Base-by-base conservation (phyloP, 2,329 filamentous ascomycete species). In the Nectriaceae sp. region DNA sequence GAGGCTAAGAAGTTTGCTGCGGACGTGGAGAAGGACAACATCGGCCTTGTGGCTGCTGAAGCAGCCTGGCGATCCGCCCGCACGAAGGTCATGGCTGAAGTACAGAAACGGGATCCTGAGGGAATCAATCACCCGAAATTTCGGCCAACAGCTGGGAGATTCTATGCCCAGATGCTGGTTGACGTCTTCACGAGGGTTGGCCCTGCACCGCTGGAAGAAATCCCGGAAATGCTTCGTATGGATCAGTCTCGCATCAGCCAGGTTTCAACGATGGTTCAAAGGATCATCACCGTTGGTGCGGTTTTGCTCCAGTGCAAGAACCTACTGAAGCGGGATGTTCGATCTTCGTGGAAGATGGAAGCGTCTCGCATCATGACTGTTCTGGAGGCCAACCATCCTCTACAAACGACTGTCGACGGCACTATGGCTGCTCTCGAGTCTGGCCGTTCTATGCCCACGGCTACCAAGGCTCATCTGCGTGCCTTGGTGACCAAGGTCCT, bases 271-370 rank as follows among this genome's bases (percentile, higher is more conserved):
- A 69, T 59, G 55, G 61, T 72, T 0, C 70, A 70, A 39, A 80
- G 83, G 38, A 85, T 93, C 58, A 81, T 89, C 19, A 88, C 87
- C 1, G 81, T 87, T 3, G 88, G 87, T 1, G 86, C 88, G 0
- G 86, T 93, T 40, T 73, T 92, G 21, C 72, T 93, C 13, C 90
- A 90, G 43, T 87, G 86, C 67, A 94, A 94, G 73, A 93, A 91
- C 58, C 75, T 93, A 6, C 78, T 94, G 24, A 92, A 91, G 70
- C 83, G 89, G 15, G 89, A 93, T 62, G 87, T 90, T 3, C 83
- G 89, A 38, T 80, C 81, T 11, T 83, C 87, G 18, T 94, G 89
- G 89, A 89, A 86, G 67, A 81, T 76, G 20, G 87, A 92, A 68
- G 87, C 88, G 0, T 74, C 76, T 3, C 83, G 88, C n/a, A 82